Conservation (phyloP, 345 rosid genomes). For the Noccaea caerulescens region DNA sequence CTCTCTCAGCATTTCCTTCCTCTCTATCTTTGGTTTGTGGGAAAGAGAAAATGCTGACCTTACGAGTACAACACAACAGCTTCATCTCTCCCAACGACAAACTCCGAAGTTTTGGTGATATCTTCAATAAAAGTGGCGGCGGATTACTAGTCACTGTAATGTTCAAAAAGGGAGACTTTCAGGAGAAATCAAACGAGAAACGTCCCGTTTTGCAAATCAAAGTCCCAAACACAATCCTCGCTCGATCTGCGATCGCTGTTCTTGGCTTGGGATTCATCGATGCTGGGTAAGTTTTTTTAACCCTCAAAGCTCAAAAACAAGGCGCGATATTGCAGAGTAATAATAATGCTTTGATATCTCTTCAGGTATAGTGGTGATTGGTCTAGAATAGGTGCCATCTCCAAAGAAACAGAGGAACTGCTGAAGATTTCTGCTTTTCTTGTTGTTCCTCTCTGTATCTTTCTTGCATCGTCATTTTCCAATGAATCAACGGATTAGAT, state of each 20-base stretch:
- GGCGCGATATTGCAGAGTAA: neutral
- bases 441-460: slow-evolving; percentile 69
- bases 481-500: slow-evolving; percentile 40
- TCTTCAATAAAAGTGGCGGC: slow-evolving; percentile 30
- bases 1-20: too few species aligned
- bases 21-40: slow-evolving; percentile 9
- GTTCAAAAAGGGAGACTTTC: slow-evolving; percentile 48
- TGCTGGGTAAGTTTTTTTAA: slow-evolving; percentile 59
- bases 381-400: slow-evolving; percentile 89
- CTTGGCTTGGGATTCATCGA: slow-evolving; percentile 75
- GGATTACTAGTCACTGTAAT: slow-evolving; percentile 4
- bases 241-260: slow-evolving; percentile 53
- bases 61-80: slow-evolving; percentile 36
- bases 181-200: slow-evolving; percentile 38
- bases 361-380: slow-evolving; percentile 89
- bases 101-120: slow-evolving; percentile 16
- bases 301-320: neutral
- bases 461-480: slow-evolving; percentile 53
- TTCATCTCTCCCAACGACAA: slow-evolving; percentile 28
- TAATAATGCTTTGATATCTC: neutral
- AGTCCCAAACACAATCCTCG: slow-evolving; percentile 45
- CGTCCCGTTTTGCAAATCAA: slow-evolving; percentile 32
- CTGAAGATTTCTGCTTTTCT: slow-evolving; percentile 70
- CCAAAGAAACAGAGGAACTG: slow-evolving; percentile 66
- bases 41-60: slow-evolving; percentile 43